phyloP scores from a whole-genome alignment of 2,329 filamentous ascomycete species.

The Orbilia blumenaviensis region DNA sequence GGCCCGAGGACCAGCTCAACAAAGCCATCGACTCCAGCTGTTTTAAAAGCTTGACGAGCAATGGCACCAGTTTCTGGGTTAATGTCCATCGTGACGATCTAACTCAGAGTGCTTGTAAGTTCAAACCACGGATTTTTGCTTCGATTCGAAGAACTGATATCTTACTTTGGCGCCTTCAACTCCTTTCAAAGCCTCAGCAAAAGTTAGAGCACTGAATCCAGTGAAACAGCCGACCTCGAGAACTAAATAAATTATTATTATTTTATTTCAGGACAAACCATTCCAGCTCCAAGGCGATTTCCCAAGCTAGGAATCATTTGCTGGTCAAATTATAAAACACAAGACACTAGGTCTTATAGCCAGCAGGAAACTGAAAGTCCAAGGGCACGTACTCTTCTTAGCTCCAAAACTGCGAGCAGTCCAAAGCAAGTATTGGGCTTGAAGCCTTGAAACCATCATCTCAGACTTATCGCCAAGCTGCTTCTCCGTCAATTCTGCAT shows the following conservation, averaged over 20 bases:
- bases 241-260: constrained; percentile 55
- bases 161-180: constrained; percentile 55
- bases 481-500: constrained; percentile 53
- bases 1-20: constrained; percentile 47
- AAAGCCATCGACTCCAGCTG: constrained; percentile 40
- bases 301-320: no score
- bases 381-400: constrained; percentile 48
- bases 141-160: neutral
- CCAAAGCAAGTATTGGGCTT: constrained; percentile 57
- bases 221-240: constrained; percentile 60
- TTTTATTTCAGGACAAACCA: no score
- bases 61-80: constrained; percentile 24
- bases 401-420: constrained; percentile 46
- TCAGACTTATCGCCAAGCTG: constrained; percentile 26
- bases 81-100: constrained; percentile 55
- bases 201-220: constrained; percentile 60
- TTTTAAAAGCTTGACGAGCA: constrained; percentile 49
- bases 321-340: no score
- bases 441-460: constrained; percentile 57
- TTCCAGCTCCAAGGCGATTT: no score
- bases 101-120: neutral
- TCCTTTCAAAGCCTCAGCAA: constrained; percentile 59
- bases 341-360: no score
- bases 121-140: neutral
- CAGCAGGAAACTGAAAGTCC: neutral